These are phyloP conservation scores for Cokeromyces recurvatus DNA, from an alignment of 371 early-diverging fungal species.

Conservation along the genomic window DNA sequence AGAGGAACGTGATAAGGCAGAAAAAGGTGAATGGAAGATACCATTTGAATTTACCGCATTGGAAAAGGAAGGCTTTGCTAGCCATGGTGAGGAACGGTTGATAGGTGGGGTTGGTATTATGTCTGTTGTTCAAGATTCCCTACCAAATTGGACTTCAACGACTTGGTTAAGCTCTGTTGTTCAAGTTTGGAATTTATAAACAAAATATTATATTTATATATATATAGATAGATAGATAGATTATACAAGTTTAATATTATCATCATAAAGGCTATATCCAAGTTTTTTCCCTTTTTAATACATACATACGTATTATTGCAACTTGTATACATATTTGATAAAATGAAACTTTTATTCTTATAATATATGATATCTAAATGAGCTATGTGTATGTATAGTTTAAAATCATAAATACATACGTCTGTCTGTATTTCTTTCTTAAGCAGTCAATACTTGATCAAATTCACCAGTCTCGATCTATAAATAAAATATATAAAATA, in stretches of 20 bases:
- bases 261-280: background rate
- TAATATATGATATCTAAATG: too few species aligned
- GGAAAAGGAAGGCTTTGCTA: constrained; percentile 54
- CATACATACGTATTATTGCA: too few species aligned
- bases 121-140: constrained; percentile 37
- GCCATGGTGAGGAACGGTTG: constrained; percentile 46
- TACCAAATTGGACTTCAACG: constrained; percentile 60
- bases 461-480: constrained; percentile 43
- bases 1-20: constrained; percentile 37
- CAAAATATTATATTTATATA: background rate
- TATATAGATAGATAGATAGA: too few species aligned
- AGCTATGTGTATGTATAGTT: too few species aligned
- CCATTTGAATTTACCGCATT: constrained; percentile 49
- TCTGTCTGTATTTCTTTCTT: too few species aligned
- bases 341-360: too few species aligned
- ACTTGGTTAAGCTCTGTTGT: constrained; percentile 57
- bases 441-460: constrained; percentile 42
- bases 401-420: too few species aligned
- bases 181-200: constrained; percentile 42
- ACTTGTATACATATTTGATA: too few species aligned
- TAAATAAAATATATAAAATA: too few species aligned
- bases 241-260: too few species aligned
- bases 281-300: too few species aligned
- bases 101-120: constrained; percentile 54
- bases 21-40: constrained; percentile 34